These are phyloP conservation scores for Mycena chlorophos DNA, from an alignment of 768 basidiomycete genomes.

Conservation along the genomic window DNA sequence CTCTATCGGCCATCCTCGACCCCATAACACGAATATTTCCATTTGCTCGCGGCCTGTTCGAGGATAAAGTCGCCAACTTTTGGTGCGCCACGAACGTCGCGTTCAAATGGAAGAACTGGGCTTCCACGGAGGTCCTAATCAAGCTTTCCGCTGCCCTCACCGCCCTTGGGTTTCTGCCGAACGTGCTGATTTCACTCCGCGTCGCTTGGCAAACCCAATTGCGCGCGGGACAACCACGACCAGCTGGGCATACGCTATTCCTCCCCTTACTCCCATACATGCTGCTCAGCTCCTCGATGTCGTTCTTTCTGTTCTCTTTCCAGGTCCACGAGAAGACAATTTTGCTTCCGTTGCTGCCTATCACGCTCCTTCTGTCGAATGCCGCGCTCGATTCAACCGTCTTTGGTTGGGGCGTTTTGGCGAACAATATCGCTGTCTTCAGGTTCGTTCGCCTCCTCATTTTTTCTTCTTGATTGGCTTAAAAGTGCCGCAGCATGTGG, in stretches of 20 bases:
- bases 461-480: conserved; percentile 5
- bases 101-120: conserved; percentile 77
- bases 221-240: conserved; percentile 8
- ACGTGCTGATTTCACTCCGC: conserved; percentile 45
- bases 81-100: conserved; percentile 93
- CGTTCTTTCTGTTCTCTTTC: conserved; percentile 96
- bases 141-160: conserved; percentile 70
- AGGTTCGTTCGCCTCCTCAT: conserved; percentile 53
- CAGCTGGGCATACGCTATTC: conserved; percentile 46
- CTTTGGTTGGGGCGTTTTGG: conserved; percentile 70
- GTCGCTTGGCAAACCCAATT: conserved; percentile 34
- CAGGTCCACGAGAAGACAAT: conserved; percentile 97
- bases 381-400: conserved; percentile 53
- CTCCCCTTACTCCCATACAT: conserved; percentile 77
- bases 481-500: conserved; percentile 78
- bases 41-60: conserved; percentile 86
- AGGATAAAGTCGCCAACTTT: conserved; percentile 96
- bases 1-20: conserved; percentile 50
- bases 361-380: conserved; percentile 71
- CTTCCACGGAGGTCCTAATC: conserved; percentile 49
- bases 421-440: conserved; percentile 85
- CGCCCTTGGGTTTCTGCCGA: conserved; percentile 67
- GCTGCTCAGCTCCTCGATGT: conserved; percentile 77
- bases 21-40: conserved; percentile 87
- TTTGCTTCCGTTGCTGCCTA: conserved; percentile 79